Evolutionary conservation across 2,329 filamentous ascomycete species (phyloP), one percentile per base, ranked within the genome.

Genomic region (Leptographium lundbergii): DNA sequence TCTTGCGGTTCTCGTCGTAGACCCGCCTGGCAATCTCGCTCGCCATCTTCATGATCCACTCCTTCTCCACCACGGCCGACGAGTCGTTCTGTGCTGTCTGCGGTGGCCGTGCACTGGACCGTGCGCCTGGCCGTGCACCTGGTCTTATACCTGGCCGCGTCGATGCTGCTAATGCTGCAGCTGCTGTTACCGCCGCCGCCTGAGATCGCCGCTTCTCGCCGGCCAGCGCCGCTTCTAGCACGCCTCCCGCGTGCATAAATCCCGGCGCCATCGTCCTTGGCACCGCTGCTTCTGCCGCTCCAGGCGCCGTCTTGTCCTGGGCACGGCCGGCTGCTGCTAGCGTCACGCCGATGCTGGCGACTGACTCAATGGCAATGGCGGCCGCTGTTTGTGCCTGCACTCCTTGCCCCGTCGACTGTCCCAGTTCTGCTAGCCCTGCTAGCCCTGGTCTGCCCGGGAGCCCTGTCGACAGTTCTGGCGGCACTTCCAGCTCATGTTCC

Each of bases 31-130:
- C 90, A 66, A 97, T 92, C 71, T 97, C 94, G 63, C 86, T 86
- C 6, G 92, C 91, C 82, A 99, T 94, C 75, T 96, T 94, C 75
- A 87, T 84, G 73, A 94, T 87, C 88, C 89, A 94, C 3, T 88
- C 89, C 70, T 90, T 86, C 69, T 91, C 87, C 29, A 89, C 75
- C 55, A 90, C 88, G 32, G 79, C 77, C 0, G 80, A 80, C 6
- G 74, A 76, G 36, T 81, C 79, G 0, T 77, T 25, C 27, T 24
- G 27, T 57, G 27, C 13, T 32, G 53, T 39, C 19, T 54, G 51
- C 22, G 51, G 7, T 24, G 51, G 9, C 29, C 27, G 51, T 22
- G 29, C 13, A 6, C 17, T 6, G 4, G 11, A 29, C 22, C 13
- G 48, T 47, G 19, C 22, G 22, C 22, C 48, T 6, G 25, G 5